Conservation (phyloP, 2,329 filamentous ascomycete genomes). For the Phialemoniopsis sp. region DNA sequence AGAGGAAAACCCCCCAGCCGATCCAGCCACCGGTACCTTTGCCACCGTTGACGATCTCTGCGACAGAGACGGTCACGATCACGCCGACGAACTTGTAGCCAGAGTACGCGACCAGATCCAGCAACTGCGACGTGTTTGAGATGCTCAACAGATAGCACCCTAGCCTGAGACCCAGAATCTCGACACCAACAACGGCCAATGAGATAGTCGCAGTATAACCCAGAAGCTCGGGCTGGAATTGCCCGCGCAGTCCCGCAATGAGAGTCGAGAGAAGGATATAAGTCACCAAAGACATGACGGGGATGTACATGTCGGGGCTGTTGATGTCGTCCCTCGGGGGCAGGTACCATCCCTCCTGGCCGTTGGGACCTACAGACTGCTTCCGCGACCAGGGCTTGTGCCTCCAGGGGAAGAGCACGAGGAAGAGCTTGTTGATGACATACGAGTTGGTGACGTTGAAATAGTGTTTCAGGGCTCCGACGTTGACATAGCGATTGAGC, state of each 20-base stretch:
- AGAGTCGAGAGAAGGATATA: conserved; percentile 94
- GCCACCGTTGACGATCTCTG: conserved; percentile 73
- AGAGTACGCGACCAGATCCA: conserved; percentile 92
- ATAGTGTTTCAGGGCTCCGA: conserved; percentile 93
- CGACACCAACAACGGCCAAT: conserved; percentile 76
- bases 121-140: conserved; percentile 86
- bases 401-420: conserved; percentile 96
- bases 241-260: conserved; percentile 81
- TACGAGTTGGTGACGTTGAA: conserved; percentile 99
- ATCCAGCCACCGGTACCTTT: conserved; percentile 83
- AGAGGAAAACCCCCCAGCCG: conserved; percentile 84
- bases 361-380: conserved; percentile 66
- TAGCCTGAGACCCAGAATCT: conserved; percentile 86
- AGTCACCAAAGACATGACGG: conserved; percentile 94
- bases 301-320: conserved; percentile 99
- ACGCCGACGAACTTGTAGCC: conserved; percentile 99
- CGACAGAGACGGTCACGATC: conserved; percentile 79
- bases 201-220: conserved; percentile 85
- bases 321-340: conserved; percentile 95
- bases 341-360: conserved; percentile 74
- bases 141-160: conserved; percentile 93
- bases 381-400: conserved; percentile 97
- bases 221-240: conserved; percentile 91
- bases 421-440: conserved; percentile 85
- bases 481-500: conserved; percentile 76